phyloP scores from a whole-genome alignment of 257 asterid genomes.

The Solanum sparsipilum region DNA sequence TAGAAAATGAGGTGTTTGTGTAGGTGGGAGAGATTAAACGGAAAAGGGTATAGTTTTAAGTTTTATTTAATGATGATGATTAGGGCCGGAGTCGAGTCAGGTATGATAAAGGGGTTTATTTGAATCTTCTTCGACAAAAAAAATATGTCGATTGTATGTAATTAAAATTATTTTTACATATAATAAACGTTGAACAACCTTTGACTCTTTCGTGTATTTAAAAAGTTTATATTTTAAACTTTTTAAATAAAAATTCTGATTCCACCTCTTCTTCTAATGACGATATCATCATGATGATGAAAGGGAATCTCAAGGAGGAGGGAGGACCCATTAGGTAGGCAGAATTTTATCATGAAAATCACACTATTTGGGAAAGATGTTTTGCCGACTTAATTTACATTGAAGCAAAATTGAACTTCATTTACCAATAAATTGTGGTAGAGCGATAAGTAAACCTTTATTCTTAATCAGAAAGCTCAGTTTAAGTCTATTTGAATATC shows the following conservation, averaged over 20 bases:
- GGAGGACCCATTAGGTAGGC: background rate
- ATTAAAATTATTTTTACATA: background rate
- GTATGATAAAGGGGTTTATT: background rate
- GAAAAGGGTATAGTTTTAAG: background rate
- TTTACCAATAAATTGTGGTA: too few relatives aligned
- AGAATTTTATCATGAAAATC: background rate
- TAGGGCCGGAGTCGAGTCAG: background rate
- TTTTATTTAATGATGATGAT: background rate
- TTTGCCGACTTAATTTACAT: background rate
- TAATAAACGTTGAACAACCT: accelerated
- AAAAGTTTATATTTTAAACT: accelerated
- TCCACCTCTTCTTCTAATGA: background rate
- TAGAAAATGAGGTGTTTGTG: background rate
- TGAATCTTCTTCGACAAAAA: accelerated
- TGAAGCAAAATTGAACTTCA: background rate
- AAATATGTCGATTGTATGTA: accelerated
- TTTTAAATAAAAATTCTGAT: background rate
- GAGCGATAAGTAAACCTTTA: background rate
- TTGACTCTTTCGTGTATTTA: accelerated
- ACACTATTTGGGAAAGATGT: background rate
- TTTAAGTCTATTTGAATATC: too few relatives aligned
- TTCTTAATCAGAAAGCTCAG: background rate
- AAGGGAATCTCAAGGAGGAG: background rate
- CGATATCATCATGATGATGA: background rate
- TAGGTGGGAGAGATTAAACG: background rate